A percentile compares a stretch with the other conserved stretches of the same genome.
Evolutionary conservation across 352 stramenopile species (phyloP).

Genomic region (Aphanomyces astaci): DNA sequence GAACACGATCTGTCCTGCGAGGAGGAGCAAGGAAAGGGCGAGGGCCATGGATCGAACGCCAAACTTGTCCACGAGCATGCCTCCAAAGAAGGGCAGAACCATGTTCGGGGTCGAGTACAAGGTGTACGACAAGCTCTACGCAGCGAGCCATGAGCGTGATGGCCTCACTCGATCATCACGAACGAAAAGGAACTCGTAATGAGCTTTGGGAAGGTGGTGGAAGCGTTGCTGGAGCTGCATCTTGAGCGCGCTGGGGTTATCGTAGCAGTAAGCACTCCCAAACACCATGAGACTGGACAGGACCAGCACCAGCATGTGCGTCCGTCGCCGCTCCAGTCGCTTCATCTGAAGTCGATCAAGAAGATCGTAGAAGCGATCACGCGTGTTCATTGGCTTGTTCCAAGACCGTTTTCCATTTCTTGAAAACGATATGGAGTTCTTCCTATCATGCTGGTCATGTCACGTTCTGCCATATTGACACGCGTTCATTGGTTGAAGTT

Average conservation of each 20-base stretch:
- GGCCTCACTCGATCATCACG: not conserved
- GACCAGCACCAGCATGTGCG: slow-evolving; percentile 25
- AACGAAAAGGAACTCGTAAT: slow-evolving; percentile 28
- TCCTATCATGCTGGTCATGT: no score
- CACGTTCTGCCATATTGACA: no score
- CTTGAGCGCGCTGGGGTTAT: slow-evolving; percentile 32
- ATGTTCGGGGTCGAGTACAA: slow-evolving; percentile 66
- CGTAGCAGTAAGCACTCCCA: slow-evolving; percentile 35
- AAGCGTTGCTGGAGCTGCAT: slow-evolving; percentile 29
- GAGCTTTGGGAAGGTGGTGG: slow-evolving; percentile 19
- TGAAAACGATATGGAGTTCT: not conserved
- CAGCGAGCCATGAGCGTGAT: not conserved
- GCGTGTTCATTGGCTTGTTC: not conserved
- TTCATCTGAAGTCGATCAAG: not conserved
- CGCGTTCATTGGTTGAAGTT: no score
- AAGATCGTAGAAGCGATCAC: not conserved
- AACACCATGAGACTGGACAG: slow-evolving; percentile 30
- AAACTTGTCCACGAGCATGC: slow-evolving; percentile 42
- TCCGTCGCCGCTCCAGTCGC: not conserved
- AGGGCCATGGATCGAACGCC: slow-evolving; percentile 36
- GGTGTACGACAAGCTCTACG: slow-evolving; percentile 55
- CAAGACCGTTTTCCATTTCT: not conserved
- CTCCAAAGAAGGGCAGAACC: slow-evolving; percentile 62
- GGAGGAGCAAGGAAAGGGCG: slow-evolving; percentile 19
- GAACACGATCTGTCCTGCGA: slow-evolving; percentile 42